Percentiles rank a stretch among this genome's conserved stretches.
Conservation (phyloP, 225 moss, liverwort and hornwort genomes). For the Pseudisothecium myosuroides region DNA sequence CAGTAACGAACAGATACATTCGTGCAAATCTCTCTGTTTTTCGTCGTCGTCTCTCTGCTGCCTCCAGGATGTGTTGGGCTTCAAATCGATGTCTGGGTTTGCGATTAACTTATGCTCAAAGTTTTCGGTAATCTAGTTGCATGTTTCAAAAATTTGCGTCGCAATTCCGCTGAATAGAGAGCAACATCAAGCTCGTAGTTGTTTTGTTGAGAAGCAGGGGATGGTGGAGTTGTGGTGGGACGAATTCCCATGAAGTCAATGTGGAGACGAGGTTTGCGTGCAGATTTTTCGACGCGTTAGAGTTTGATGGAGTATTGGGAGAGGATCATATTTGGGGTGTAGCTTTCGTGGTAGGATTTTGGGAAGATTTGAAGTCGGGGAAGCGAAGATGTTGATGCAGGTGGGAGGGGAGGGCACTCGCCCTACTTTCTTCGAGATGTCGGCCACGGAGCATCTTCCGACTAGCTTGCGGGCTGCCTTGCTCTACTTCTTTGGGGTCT, state of each 20-base stretch:
- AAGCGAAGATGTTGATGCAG: slow-evolving; percentile 86
- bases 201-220: background rate
- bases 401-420: slow-evolving; percentile 96
- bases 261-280: background rate
- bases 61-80: background rate
- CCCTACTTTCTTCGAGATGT: slow-evolving; percentile 99
- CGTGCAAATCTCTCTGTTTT: background rate
- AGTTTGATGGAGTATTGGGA: slow-evolving; percentile 4
- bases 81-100: background rate
- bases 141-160: background rate
- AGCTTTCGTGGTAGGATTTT: background rate
- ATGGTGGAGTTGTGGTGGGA: background rate
- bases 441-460: slow-evolving; percentile 90
- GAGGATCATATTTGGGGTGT: background rate
- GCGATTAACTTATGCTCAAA: background rate
- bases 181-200: background rate
- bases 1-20: background rate
- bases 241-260: background rate
- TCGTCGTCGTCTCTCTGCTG: background rate
- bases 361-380: background rate
- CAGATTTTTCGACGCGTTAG: background rate
- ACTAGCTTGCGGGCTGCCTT: slow-evolving; percentile 88
- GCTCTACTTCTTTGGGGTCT: slow-evolving; percentile 85
- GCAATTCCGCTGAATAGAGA: background rate
- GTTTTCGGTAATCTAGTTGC: background rate